Evolutionary conservation across 306 rosid genomes (phyloP), one percentile per base, ranked within the genome.

Genomic region (Dryas alaskensis): DNA sequence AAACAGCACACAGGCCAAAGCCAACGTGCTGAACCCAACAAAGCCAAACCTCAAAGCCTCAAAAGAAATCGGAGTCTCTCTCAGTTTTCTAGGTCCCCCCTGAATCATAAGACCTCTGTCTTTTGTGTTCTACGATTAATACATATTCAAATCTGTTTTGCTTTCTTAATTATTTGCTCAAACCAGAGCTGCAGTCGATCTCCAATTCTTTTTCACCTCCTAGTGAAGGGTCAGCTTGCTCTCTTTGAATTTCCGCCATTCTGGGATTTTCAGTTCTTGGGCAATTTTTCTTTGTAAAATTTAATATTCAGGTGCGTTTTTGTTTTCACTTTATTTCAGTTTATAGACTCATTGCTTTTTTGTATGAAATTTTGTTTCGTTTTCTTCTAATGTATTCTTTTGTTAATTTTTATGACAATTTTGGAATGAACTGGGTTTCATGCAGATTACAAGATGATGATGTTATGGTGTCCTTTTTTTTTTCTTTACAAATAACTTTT

Each of bases 231-330:
- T 31, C 37, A 31, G 37, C 37, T 31, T 31, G 37, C 37, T 31
- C 37, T 31, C 37, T 31, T 31, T 1, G 37, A 31, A 31, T 1
- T 2, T 31, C 37, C 2, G 37, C 37, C 37, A 31, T 31, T 31
- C 37, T 31, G 37, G 3, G 37, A 31, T 31, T 31, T 27, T 31
- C 37, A 31, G 37, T 31, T 31, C 37, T 31, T 31, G 37, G 37
- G 37, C 37, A 31, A 31, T 31, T 31, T 31, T 31, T 2, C 37
- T 2, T 31, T 31, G 37, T 31, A 31, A 31, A 31, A 31, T 31
- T 31, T 31, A 31, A 31, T 31, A 31, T 48, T 69, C 60, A 25
- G 79, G 76, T 54, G 46, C 43, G 70, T 70, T 49, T 62, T n/a
- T 51, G 8, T 3, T 43, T 11, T 12, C 5, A 1, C 11, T 49